Evolutionary conservation across 495 filamentous ascomycete species (phyloP), one percentile per base, ranked within the genome.

Genomic region (Podospora australis): DNA sequence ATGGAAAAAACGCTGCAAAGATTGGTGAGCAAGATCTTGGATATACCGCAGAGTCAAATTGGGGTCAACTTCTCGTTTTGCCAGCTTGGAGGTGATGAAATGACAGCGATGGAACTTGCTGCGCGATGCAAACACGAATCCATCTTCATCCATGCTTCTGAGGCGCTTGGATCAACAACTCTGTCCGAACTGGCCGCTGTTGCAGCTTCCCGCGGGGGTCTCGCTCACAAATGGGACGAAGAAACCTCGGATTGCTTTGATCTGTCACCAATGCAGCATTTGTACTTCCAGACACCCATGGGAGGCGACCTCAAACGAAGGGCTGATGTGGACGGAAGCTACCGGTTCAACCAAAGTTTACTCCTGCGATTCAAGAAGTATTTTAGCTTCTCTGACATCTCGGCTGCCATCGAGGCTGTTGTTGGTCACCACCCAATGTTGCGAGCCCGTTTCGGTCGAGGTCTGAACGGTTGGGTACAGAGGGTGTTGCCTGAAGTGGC

Each of bases 261-360:
- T 4, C 71, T 90, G 6, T 81, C 83, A 0, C 86, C 86, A 0
- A 86, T 88, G 62, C 84, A 90, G 57, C 70, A 74, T 19, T 63
- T 88, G 13, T 87, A 85, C 59, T 88, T 86, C 49, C 70, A 81
- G 49, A 70, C 71, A 0, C 46, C 51, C 6, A 70, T 72, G 65
- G 67, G 71, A 2, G 60, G 60, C 1, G 62, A 68, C 32, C 24
- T 53, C 26, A 52, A 52, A 17, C 62, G 50, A 29, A 56, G 68
- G 30, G 59, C 72, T 20, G 67, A 68, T 0, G 60, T 67, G 28
- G 73, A 81, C 17, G 74, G 72, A 0, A 71, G 78, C 50, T 80
- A 80, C n/a, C 79, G 86, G 46, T 90, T 86, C 58, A 87, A 88
- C 56, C 83, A 85, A 54, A 84, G 84, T 44, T 70, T 87, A 30